Evolutionary conservation across 306 rosid species (phyloP).

Genomic region (Cotoneaster glaucophyllus): DNA sequence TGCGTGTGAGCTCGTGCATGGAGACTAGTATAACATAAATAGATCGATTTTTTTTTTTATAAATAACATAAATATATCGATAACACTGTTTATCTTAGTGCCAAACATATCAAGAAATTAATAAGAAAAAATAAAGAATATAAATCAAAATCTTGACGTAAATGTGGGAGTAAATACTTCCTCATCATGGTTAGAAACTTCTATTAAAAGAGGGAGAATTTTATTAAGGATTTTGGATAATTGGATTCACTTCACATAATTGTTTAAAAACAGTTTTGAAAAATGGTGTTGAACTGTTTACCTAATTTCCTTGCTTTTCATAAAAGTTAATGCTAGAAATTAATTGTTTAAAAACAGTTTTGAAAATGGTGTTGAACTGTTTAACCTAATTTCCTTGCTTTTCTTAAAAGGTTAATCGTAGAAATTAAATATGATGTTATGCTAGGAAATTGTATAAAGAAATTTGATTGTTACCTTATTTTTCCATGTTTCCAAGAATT

Average conservation of each 20-base stretch:
- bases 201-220: neutral
- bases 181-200: neutral
- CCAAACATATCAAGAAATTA: no score
- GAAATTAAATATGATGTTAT: neutral
- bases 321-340: no score
- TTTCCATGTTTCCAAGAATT: neutral
- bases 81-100: neutral
- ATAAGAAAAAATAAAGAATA: no score
- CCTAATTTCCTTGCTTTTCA: no score
- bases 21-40: neutral
- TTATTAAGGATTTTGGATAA: neutral
- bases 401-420: no score
- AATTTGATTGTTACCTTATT: neutral
- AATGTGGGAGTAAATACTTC: neutral
- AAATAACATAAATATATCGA: neutral
- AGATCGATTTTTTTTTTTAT: no score
- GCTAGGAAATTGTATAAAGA: neutral
- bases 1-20: no score
- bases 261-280: neutral
- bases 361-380: neutral
- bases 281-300: no score
- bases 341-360: neutral
- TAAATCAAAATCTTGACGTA: no score
- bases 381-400: neutral
- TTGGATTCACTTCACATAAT: neutral